Conservation (phyloP, 805 yeast genomes). For the Candida khao-thaluensis region DNA sequence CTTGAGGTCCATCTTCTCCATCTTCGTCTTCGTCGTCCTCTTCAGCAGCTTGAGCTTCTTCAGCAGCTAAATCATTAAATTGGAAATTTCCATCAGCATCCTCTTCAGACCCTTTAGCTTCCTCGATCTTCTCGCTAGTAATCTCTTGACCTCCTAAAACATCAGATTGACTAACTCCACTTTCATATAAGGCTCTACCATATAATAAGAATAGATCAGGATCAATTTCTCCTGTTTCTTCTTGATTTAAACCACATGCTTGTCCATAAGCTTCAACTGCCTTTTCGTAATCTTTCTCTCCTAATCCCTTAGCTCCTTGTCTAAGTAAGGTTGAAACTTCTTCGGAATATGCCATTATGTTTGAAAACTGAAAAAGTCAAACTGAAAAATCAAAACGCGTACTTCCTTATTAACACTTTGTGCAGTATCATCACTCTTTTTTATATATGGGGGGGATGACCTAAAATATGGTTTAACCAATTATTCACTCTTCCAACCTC, state of each 20-base stretch:
- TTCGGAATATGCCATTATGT: constrained; percentile 33
- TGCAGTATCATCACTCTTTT: too few relatives aligned
- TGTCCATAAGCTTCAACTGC: constrained; percentile 71
- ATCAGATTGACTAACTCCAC: constrained; percentile 71
- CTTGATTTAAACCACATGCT: constrained; percentile 61
- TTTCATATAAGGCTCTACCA: constrained; percentile 76
- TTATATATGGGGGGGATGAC: too few relatives aligned
- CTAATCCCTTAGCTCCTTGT: constrained; percentile 64
- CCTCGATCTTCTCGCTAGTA: constrained; percentile 17
- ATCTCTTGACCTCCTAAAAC: constrained; percentile 58
- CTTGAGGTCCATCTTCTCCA: constrained; percentile 17
- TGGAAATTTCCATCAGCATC: constrained; percentile 24
- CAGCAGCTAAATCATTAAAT: constrained; percentile 24
- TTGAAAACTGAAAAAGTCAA: too few relatives aligned
- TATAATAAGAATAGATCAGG: constrained; percentile 73
- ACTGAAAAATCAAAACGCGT: too few relatives aligned
- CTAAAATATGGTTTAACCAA: too few relatives aligned
- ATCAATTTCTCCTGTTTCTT: constrained; percentile 56
- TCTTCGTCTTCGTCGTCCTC: constrained; percentile 18
- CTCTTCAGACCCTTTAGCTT: constrained; percentile 17
- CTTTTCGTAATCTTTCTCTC: constrained; percentile 61
- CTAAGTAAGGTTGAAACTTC: constrained; percentile 50
- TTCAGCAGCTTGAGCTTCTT: constrained; percentile 13
- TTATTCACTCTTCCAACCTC: too few relatives aligned
- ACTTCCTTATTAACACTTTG: neutral